Base-by-base conservation (phyloP, 108 stramenopile species). In the Poteriospumella lacustris region DNA sequence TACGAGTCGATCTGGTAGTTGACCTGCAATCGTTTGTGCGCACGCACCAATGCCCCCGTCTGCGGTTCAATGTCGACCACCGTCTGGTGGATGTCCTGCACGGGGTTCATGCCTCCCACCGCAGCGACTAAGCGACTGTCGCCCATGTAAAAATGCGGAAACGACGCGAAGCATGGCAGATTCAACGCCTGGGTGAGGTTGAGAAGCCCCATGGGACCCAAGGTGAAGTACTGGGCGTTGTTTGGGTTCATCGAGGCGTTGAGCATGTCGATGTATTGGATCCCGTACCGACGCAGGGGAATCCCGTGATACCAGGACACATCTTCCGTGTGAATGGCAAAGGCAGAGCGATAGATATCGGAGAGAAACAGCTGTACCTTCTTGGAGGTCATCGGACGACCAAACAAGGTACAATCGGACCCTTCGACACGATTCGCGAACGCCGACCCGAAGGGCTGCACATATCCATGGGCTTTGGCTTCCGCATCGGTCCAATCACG, bases 11-110 rank as follows among this genome's bases (percentile, higher is more conserved):
- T 73, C 5, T 73, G 19, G 31, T 73, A 52, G 33, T 29, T 33
- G 3, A 73, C 44, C 42, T 73, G 70, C 36, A 73, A 42, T n/a
- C 70, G 36, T 33, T 73, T 73, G 12, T 73, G 70, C 5, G 70
- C 70, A 5, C 33, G 70, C 28, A 33, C 47, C 36, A 73, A 42
- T 73, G 42, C 38, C 9, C 70, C 70, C 5, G 70, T 73, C 28
- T 73, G 43, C 36, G 70, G 70, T 42, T 73, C 70, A 39, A 73
- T 73, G 36, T 5, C 5, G n/a, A 73, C 9, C 26, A 42, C 26
- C 5, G 70, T 42, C 3, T 9, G 5, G 36, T 73, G 70, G 5
- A 42, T 3, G 3, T 73, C 70, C 12, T 15, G 9, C 38, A 33
- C 24, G 28, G 70, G 70, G 36, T 44, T 36, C 33, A 73, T 34